Base-by-base conservation (phyloP, 306 rosid species). In the Prunus campanulata region DNA sequence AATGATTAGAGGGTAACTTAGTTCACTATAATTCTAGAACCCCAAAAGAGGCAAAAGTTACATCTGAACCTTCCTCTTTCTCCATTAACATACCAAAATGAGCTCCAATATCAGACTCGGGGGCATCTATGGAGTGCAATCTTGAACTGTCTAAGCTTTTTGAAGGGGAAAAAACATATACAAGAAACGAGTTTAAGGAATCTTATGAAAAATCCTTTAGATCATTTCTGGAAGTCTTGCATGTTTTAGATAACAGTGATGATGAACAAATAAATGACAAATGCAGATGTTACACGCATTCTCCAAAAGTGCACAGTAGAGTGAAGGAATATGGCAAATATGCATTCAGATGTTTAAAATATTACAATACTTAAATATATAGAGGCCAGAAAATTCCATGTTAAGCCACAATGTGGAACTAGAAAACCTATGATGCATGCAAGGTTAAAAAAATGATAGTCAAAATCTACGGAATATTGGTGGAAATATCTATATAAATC, bases 21-120 rank as follows among this genome's bases (percentile, higher is more conserved):
- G 42, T 35, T 35, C 42, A 6, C 42, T 6, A 35, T 6, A 35
- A 35, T 35, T 35, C 8, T 6, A 35, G 8, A 6, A 35, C 42
- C 42, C 39, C 39, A 5, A 32, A 32, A 32, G 6, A 32, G 39
- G 7, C 39, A 5, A 32, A 32, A 5, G 1, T 25, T 77, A 95
- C 85, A 85, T 95, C 99, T 30, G 99, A 89, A 19, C 93, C 93
- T 78, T 95, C 98, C 85, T 86, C 91, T 60, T 88, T 91, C 72
- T 95, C 99, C 71, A 95, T 78, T 32, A 92, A 83, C 86, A 81
- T 78, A 62, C 92, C 97, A 42, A 91, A 91, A 63, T 93, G 92
- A 9, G 84, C 74, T 60, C 97, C 97, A 82, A 91, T 90, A 77
- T 95, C 99, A 79, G 99, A 90, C 14, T 89, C 91, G 4, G 99